Base-by-base conservation (phyloP, 768 basidiomycete genomes). In the Hebeloma cylindrosporum region DNA sequence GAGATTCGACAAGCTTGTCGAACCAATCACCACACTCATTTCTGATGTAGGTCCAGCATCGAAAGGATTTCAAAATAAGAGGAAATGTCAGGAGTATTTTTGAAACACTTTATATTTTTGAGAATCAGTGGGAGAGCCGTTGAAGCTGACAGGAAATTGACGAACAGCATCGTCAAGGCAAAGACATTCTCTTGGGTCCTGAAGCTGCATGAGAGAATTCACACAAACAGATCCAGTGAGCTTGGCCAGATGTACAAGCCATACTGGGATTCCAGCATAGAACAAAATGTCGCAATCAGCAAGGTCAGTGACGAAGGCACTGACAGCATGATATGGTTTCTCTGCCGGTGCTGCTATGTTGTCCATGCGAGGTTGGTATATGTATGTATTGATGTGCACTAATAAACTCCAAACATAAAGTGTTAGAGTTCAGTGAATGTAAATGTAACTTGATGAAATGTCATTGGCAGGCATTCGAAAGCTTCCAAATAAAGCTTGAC, bases 241-340 rank as follows among this genome's bases (percentile, higher is more conserved):
- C 3, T 30, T 21, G 3, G 43, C 48, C 10, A 29, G 36, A 16
- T 14, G 36, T 6, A 50, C 30, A n/a, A 50, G 8, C 48, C 48
- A 50, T 11, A 45, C 37, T 1, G 48, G 48, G 0, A 50, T 28
- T 23, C 43, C 48, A 2, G 43, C 48, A 5, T 29, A 26, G 17
- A 38, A 26, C 16, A 40, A 34, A 2, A 11, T 14, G 16, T 45
- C 25, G 5, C 31, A 37, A 13, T 33, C 5, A 5, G 16, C 17
- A 13, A 31, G 23, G 17, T 32, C 34, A 3, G 9, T 9, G 21
- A 28, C 14, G 14, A 50, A 45, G 4, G 43, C 43, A 10, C 48
- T 38, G 5, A 50, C 25, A 9, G 21, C 21, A 5, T 50, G 25
- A 17, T 27, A 18, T 2, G 29, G 25, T 5, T 35, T 18, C 5